phyloP scores from a whole-genome alignment of 306 rosid species.

The Biancaea sappan region DNA sequence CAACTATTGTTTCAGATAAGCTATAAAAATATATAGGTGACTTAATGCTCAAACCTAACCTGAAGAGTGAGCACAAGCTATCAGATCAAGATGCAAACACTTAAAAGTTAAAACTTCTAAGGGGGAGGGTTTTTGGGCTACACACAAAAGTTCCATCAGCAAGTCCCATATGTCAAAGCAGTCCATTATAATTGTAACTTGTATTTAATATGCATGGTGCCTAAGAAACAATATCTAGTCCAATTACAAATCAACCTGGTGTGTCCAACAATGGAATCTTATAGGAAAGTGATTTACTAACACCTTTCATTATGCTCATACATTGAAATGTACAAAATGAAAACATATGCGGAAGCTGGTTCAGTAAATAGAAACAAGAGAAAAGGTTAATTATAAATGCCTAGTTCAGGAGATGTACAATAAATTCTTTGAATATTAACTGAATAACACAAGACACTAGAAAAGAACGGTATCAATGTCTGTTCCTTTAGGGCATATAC shows the following conservation, averaged over 20 bases:
- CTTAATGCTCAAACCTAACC: background rate
- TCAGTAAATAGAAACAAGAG: background rate
- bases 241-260: background rate
- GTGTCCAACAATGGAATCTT: background rate
- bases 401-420: background rate
- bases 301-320: background rate
- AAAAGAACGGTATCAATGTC: background rate
- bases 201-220: background rate
- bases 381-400: background rate
- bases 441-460: background rate
- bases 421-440: background rate
- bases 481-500: background rate
- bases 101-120: background rate
- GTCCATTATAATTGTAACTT: background rate
- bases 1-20: background rate
- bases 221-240: background rate
- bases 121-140: background rate
- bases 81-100: constrained; percentile 22
- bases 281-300: background rate
- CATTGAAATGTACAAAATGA: background rate
- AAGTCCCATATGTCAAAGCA: background rate
- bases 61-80: constrained; percentile 15
- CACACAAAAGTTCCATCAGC: background rate
- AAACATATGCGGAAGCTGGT: background rate
- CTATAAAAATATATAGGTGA: constrained; percentile 5